Evolutionary conservation across 129 eudicot species (phyloP).

Genomic region (Dittrichia graveolens): DNA sequence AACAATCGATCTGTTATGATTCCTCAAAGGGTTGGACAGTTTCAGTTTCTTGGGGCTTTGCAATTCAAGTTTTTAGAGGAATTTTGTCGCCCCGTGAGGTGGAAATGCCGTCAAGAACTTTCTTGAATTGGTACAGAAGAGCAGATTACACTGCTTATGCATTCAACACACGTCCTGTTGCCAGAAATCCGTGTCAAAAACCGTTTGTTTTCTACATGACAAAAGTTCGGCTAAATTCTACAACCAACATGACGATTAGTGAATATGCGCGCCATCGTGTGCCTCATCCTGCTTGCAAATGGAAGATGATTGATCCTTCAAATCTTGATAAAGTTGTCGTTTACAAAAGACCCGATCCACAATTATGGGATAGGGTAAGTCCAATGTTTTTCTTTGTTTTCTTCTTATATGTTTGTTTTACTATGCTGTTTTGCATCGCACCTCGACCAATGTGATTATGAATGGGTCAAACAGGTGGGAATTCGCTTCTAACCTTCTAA

Average conservation of each 20-base stretch:
- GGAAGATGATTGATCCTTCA: slow-evolving; percentile 80
- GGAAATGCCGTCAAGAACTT: slow-evolving; percentile 97
- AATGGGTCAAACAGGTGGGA: no score
- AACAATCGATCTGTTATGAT: slow-evolving; percentile 89
- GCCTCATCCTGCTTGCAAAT: slow-evolving; percentile 77
- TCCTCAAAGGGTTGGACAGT: slow-evolving; percentile 67
- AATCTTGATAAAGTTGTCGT: slow-evolving; percentile 66
- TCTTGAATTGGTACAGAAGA: slow-evolving; percentile 93
- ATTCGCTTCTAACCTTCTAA: no score
- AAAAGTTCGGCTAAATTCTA: slow-evolving; percentile 50
- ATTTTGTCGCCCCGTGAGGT: slow-evolving; percentile 86
- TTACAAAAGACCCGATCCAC: slow-evolving; percentile 73
- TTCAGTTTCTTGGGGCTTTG: slow-evolving; percentile 97
- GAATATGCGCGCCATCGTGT: slow-evolving; percentile 58
- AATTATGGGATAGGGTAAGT: slow-evolving; percentile 88
- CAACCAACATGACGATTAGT: slow-evolving; percentile 52
- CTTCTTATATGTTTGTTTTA: not conserved
- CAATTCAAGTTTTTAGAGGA: slow-evolving; percentile 85
- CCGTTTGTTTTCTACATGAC: slow-evolving; percentile 82
- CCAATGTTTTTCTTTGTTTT: not conserved
- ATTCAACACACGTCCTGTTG: slow-evolving; percentile 90
- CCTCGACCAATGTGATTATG: no score
- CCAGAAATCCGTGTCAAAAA: slow-evolving; percentile 85
- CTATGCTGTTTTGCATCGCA: no score
- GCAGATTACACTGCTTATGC: slow-evolving; percentile 96